Base-by-base conservation (phyloP, 495 filamentous ascomycete species). In the Penicillium paxilli region DNA sequence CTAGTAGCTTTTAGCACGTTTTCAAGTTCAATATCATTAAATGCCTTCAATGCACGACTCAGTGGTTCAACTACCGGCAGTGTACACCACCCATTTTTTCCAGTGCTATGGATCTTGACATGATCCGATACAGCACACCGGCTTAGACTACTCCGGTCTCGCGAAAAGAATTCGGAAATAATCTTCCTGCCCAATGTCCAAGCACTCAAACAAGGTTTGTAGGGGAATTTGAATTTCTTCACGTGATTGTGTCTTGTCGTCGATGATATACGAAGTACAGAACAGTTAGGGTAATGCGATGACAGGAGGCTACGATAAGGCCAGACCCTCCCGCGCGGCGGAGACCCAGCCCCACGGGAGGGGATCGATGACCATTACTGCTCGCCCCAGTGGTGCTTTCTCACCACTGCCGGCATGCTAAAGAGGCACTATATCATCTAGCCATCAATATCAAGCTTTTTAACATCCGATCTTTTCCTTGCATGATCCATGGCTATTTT, bases 231-330 rank as follows among this genome's bases (percentile, higher is more conserved):
- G 19, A 22, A 20, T 42, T 7, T 11, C 23, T 42, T 42, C 40
- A 23, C 40, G 40, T 42, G 40, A 22, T 21, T 12, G 19, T 24
- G 20, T 4, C 19, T 16, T 16, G 35, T 38, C 0, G 16, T 16
- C n/a, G n/a, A n/a, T n/a, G n/a, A n/a, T n/a, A n/a, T n/a, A n/a
- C n/a, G n/a, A n/a, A n/a, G n/a, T n/a, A n/a, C n/a, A n/a, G n/a
- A n/a, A n/a, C n/a, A n/a, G n/a, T n/a, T n/a, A n/a, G n/a, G n/a
- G n/a, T 38, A 38, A 38, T 38, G 35, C 35, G 35, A 38, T 38
- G 35, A 38, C 35, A 38, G 35, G 35, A 42, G 40, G 40, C 40
- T 42, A 23, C 40, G 40, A 42, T 42, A 42, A 42, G 40, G 40
- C 20, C 40, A 42, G 40, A 42, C 40, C 40, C 40, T 23, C 40